phyloP scores from a whole-genome alignment of 768 basidiomycete genomes.

The Dioszegia aurantiaca region DNA sequence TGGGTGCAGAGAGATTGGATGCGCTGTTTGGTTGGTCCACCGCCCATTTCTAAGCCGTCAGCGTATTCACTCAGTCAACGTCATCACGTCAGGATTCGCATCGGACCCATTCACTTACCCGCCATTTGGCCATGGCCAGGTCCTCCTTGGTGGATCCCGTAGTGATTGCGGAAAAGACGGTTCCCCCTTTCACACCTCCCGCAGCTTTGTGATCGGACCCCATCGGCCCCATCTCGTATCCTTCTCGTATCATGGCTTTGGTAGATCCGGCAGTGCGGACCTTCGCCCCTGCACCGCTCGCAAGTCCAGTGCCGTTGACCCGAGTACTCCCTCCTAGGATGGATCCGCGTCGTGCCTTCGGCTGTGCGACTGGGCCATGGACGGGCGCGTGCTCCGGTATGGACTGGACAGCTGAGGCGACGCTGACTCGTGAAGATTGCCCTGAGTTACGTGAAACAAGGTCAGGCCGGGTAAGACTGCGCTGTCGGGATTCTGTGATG shows the following conservation, averaged over 20 bases:
- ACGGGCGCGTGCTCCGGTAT: slow-evolving; percentile 4
- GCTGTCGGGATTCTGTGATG: not conserved
- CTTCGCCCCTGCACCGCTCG: not conserved
- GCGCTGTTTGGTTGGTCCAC: slow-evolving; percentile 23
- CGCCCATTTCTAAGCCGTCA: slow-evolving; percentile 37
- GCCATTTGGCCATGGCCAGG: slow-evolving; percentile 40
- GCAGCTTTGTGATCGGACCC: not conserved
- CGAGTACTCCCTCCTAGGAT: not conserved
- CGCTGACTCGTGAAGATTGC: not conserved
- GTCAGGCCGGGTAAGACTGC: not conserved
- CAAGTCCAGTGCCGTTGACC: not conserved
- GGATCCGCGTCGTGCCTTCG: not conserved
- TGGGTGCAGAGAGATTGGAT: not conserved
- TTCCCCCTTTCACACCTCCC: not conserved
- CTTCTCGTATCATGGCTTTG: slow-evolving; percentile 5
- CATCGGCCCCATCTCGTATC: slow-evolving; percentile 6
- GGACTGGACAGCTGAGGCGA: not conserved
- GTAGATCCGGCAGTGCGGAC: not conserved
- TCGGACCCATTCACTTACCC: slow-evolving; percentile 24
- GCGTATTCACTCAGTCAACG: too few relatives aligned
- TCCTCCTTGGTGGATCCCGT: slow-evolving; percentile 29
- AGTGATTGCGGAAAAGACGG: not conserved
- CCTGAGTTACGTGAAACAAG: not conserved
- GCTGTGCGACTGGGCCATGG: too few relatives aligned
- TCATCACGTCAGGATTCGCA: not conserved